phyloP scores from a whole-genome alignment of 192 early-diverging fungal genomes.

The Umbelopsis vinacea region DNA sequence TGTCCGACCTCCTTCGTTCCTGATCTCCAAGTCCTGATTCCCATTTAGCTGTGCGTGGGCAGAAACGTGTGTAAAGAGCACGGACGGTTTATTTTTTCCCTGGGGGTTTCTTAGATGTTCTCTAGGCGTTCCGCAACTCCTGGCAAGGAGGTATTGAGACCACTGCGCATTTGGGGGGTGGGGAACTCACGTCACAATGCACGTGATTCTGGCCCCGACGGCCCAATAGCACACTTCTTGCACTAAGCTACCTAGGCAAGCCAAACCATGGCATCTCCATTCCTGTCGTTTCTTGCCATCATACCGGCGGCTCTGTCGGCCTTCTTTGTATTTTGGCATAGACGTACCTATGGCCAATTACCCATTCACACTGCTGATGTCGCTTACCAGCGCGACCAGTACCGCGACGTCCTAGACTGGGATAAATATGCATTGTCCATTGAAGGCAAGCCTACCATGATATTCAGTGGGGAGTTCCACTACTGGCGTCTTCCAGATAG shows the following conservation, averaged over 20 bases:
- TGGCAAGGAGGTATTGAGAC: background rate
- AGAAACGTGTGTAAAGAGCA: background rate
- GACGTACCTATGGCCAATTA: conserved; percentile 36
- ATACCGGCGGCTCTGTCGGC: conserved; percentile 28
- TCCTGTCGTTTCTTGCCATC: conserved; percentile 31
- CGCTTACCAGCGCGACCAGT: conserved; percentile 44
- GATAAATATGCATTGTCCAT: conserved; percentile 73
- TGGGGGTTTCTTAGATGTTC: no score
- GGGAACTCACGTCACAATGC: background rate
- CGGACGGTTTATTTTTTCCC: background rate
- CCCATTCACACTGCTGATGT: conserved; percentile 43
- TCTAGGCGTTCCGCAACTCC: background rate
- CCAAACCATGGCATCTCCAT: conserved; percentile 13
- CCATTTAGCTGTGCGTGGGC: background rate
- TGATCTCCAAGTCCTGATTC: background rate
- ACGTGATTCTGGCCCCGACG: no score
- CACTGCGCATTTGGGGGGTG: background rate
- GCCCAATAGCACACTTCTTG: no score
- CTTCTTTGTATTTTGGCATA: conserved; percentile 33
- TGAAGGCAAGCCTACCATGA: conserved; percentile 63
- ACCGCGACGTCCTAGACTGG: conserved; percentile 61
- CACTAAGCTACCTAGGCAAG: background rate
- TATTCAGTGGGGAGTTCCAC: conserved; percentile 84
- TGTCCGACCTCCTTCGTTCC: background rate
- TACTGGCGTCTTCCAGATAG: conserved; percentile 82